phyloP scores from a whole-genome alignment of 1,139 yeast genomes.

The Protomyces lactucae-debilis region DNA sequence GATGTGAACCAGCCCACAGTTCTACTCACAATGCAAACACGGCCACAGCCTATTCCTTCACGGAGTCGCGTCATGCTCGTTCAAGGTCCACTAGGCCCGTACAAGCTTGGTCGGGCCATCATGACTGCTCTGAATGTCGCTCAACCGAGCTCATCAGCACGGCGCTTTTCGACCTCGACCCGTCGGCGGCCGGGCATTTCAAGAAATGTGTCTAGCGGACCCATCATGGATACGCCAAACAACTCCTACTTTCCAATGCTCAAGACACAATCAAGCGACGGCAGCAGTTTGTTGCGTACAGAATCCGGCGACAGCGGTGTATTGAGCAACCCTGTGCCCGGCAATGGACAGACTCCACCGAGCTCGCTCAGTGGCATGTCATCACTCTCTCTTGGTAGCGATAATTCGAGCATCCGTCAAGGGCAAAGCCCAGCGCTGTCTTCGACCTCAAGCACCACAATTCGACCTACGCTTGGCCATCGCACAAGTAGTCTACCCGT shows the following conservation, averaged over 20 bases:
- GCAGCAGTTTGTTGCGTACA: not conserved
- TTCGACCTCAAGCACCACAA: not conserved
- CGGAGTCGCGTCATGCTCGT: not conserved
- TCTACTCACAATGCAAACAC: not conserved
- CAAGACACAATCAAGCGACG: not conserved
- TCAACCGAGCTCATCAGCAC: not conserved
- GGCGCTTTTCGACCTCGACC: not conserved
- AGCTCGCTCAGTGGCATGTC: not conserved
- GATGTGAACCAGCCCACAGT: constrained; percentile 10
- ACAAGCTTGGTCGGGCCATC: constrained; percentile 15
- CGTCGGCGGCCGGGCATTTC: not conserved
- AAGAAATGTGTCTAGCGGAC: not conserved
- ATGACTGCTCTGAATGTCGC: not conserved
- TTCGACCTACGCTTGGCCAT: not conserved
- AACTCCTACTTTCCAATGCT: not conserved
- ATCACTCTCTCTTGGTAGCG: not conserved
- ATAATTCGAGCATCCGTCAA: not conserved
- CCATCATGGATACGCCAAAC: not conserved
- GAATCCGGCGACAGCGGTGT: not conserved
- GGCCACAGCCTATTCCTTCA: not conserved
- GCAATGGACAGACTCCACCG: not conserved
- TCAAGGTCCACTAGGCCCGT: constrained; percentile 8
- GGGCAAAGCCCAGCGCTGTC: not conserved
- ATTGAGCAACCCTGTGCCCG: not conserved
- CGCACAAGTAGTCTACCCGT: not conserved